Percentiles rank a stretch among this genome's conserved stretches.
Conservation (phyloP, 495 filamentous ascomycete genomes). For the Hypoxylon subgilvum region DNA sequence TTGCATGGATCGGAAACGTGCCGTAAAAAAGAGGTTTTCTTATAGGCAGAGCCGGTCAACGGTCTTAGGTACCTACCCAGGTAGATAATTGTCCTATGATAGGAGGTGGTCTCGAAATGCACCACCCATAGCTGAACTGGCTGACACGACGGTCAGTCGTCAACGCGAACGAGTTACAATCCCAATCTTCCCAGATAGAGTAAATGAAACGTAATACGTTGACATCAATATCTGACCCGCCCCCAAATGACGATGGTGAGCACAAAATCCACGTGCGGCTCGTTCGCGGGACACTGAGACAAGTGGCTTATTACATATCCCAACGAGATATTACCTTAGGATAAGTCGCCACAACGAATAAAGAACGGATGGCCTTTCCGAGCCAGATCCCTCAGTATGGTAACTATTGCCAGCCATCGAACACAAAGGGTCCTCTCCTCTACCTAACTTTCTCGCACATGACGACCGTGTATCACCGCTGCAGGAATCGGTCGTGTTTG, state of each 20-base stretch:
- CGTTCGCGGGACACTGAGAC: slow-evolving; percentile 40
- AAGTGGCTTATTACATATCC: slow-evolving; percentile 29
- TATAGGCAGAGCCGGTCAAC: too few relatives aligned
- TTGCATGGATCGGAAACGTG: slow-evolving; percentile 38
- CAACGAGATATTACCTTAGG: slow-evolving; percentile 24
- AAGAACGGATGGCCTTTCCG: slow-evolving; percentile 12
- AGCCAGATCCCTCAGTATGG: slow-evolving; percentile 23
- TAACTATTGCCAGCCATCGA: slow-evolving; percentile 18
- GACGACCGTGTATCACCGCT: slow-evolving; percentile 23
- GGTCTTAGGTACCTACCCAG: too few relatives aligned
- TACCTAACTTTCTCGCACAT: background rate
- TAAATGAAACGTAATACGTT: background rate
- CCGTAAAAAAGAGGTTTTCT: slow-evolving; percentile 17
- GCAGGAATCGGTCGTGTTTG: slow-evolving; percentile 30
- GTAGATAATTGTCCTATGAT: too few relatives aligned
- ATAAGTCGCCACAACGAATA: slow-evolving; percentile 2
- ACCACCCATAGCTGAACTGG: slow-evolving; percentile 16
- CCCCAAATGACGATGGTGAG: slow-evolving; percentile 29
- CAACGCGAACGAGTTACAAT: background rate
- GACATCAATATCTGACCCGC: slow-evolving; percentile 10
- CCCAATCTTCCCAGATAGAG: background rate
- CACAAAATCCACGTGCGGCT: slow-evolving; percentile 43
- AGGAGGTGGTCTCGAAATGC: slow-evolving; percentile 14
- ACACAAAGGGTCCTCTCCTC: background rate
- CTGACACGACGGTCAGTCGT: slow-evolving; percentile 4